Base-by-base conservation (phyloP, 2,329 filamentous ascomycete species). In the Lachnellula arida region DNA sequence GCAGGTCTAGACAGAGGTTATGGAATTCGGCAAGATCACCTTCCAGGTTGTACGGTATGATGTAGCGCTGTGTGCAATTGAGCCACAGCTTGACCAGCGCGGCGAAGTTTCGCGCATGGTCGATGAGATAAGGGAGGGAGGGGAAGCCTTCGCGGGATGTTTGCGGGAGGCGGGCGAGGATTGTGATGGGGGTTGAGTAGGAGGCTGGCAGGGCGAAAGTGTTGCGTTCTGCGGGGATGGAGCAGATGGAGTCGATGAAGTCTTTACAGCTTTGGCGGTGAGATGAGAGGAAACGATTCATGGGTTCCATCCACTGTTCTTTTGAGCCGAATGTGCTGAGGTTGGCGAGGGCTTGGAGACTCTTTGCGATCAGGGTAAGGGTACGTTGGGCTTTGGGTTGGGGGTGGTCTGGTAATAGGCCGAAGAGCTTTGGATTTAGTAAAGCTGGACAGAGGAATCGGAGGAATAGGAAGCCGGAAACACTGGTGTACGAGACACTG, bases 231-330 rank as follows among this genome's bases (percentile, higher is more conserved):
- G 86, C 82, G 1, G 90, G 86, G 52, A 97, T 89, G 8, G 87
- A 84, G 74, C 93, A 97, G 47, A 97, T 83, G 32, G 84, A 80
- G 68, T 97, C 92, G 58, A 97, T 87, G 65, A 92, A 97, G 47
- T 86, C 81, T 70, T 92, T 95, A 72, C 97, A 91, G 40, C 88
- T 82, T 64, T 87, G 81, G 19, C 91, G 84, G 67, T 96, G 87
- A 1, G 83, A 78, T 8, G 79, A 80, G 39, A 97, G 76, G 65
- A 97, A 97, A 44, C 82, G 82, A 68, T 97, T 97, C 93, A 97
- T 97, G 0, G 91, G 91, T 73, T 96, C 92, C 92, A 97, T 97
- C 91, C 91, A 97, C n/a, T 88, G 85, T 72, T 97, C 93, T 70
- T 96, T 96, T 68, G 89, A 92, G 42, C 93, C 93, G 68, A 97